Base-by-base conservation (phyloP, 2,329 filamentous ascomycete species). In the Microcyclospora pomicola region DNA sequence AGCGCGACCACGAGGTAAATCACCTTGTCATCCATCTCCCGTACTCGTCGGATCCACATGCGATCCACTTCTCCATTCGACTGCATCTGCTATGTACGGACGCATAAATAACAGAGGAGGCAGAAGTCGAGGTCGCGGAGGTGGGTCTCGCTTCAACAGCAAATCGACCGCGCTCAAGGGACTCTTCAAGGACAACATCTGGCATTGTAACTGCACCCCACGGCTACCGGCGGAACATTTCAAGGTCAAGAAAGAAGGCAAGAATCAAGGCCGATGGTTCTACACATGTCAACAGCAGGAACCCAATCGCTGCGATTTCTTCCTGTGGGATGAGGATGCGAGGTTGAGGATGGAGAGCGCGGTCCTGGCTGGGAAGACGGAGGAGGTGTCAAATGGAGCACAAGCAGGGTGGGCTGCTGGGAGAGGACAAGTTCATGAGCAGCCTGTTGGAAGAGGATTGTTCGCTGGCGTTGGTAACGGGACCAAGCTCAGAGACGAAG, bases 261-360 rank as follows among this genome's bases (percentile, higher is more conserved):
- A 56, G 33, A 77, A 77, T 45, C 61, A 73, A 41, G 72, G 72
- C 9, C 51, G 54, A 46, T 49, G 48, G 51, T 59, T 77, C 54
- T 75, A 73, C 46, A 71, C 67, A 3, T 79, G 74, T 49, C 70
- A 74, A 46, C 66, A 72, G 40, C 57, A 60, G 27, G 49, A 58
- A 2, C 58, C 62, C 15, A 58, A 65, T 33, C 59, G 64, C 31
- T 78, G 74, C 48, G 60, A 59, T 1, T 73, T 77, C 55, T 77
- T 75, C 45, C 53, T 77, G 0, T 77, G 72, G 70, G 61, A 69
- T 6, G 64, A 71, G 11, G 66, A 73, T 32, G 73, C 73, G 0
- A 55, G 59, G 31, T 42, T 48, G 13, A 59, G 72, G 37, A 68
- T 72, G 51, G 64, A 67, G 35, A 52, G 52, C 10, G 63, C 64